Evolutionary conservation across 495 filamentous ascomycete genomes (phyloP).

Genomic region (Neurospora sp.): DNA sequence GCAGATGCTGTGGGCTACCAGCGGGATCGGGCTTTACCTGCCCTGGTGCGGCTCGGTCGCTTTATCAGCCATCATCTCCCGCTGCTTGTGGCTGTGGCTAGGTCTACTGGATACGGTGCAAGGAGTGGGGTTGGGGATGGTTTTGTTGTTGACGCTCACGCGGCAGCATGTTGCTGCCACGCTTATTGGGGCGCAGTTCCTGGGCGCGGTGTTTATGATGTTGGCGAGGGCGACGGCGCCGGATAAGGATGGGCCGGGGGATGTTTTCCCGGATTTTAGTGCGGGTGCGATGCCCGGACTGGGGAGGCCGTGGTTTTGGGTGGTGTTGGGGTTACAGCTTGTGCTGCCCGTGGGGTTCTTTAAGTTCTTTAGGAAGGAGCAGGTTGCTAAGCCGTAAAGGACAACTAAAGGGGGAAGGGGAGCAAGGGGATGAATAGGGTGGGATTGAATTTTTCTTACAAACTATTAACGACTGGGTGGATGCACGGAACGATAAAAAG

Average conservation of each 20-base stretch:
- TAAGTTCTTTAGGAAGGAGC: conserved; percentile 60
- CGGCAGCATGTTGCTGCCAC: conserved; percentile 48
- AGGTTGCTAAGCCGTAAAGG: conserved; percentile 51
- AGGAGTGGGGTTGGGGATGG: conserved; percentile 50
- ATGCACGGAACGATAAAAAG: neutral
- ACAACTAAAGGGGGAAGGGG: neutral
- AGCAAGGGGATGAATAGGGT: neutral
- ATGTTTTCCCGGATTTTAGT: conserved; percentile 51
- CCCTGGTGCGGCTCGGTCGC: conserved; percentile 44
- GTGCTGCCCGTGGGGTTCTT: conserved; percentile 53
- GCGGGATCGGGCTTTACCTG: conserved; percentile 43
- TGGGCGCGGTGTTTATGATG: conserved; percentile 46
- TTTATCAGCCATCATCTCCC: conserved; percentile 37
- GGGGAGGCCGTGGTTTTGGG: conserved; percentile 54
- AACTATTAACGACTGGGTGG: neutral
- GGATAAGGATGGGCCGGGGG: conserved; percentile 43
- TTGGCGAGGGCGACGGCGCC: conserved; percentile 45
- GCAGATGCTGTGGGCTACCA: conserved; percentile 52
- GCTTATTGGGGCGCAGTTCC: conserved; percentile 44
- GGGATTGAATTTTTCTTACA: too few relatives aligned
- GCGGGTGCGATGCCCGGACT: conserved; percentile 30
- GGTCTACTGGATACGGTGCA: conserved; percentile 54
- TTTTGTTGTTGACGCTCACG: conserved; percentile 49
- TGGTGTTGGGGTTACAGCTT: conserved; percentile 48
- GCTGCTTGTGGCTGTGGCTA: conserved; percentile 52